phyloP scores from a whole-genome alignment of 1,284 basidiomycete genomes.

The Ceratobasidium sp. region DNA sequence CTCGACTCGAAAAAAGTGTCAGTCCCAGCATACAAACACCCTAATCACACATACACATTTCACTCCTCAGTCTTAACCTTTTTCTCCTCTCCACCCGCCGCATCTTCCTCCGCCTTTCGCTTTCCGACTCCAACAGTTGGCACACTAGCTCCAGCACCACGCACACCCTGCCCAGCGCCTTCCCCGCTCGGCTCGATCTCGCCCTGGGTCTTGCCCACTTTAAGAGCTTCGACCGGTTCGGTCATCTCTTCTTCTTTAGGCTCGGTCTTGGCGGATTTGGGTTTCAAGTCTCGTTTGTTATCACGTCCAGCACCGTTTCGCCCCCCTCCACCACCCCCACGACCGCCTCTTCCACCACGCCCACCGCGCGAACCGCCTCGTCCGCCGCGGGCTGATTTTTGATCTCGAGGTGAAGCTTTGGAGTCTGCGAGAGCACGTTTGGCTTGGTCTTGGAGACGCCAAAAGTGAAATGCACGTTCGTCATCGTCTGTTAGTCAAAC shows the following conservation, averaged over 20 bases:
- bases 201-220: conserved; percentile 40
- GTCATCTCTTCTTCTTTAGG: conserved; percentile 51
- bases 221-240: conserved; percentile 42
- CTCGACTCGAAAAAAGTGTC: too few species aligned
- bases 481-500: conserved; percentile 63
- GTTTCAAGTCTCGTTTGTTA: conserved; percentile 13
- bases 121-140: conserved; percentile 30
- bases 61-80: conserved; percentile 23
- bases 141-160: conserved; percentile 18
- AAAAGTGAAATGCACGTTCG: conserved; percentile 77
- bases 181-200: conserved; percentile 44
- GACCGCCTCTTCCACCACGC: conserved; percentile 62
- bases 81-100: conserved; percentile 25
- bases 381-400: conserved; percentile 60
- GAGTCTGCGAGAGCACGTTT: conserved; percentile 59
- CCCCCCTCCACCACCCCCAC: conserved; percentile 62
- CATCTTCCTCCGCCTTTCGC: conserved; percentile 60
- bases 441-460: conserved; percentile 76
- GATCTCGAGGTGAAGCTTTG: conserved; percentile 53
- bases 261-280: conserved; percentile 45
- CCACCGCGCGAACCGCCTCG: conserved; percentile 27
- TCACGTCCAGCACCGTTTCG: conserved; percentile 54
- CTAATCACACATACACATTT: too few species aligned
- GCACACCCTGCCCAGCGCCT: conserved; percentile 32
- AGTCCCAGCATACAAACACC: too few species aligned